These are phyloP conservation scores for Lasiodiplodia sp. DNA, from an alignment of 2,329 filamentous ascomycete genomes.

Conservation along the genomic window DNA sequence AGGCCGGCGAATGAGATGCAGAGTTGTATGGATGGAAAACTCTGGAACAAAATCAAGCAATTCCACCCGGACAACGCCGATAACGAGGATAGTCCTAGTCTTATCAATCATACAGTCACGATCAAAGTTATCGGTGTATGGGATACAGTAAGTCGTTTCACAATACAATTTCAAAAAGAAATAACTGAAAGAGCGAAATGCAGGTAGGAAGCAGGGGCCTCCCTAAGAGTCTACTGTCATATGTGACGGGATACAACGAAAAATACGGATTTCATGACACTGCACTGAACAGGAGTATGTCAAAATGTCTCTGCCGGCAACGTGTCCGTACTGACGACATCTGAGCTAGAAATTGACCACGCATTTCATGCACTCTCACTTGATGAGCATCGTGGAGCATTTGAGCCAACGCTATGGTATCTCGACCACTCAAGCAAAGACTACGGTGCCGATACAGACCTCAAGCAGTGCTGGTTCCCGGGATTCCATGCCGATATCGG, in stretches of 20 bases:
- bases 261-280: constrained; percentile 27
- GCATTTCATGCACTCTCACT: constrained; percentile 64
- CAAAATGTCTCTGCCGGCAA: neutral
- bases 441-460: constrained; percentile 28
- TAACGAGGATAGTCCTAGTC: neutral
- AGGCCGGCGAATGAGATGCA: neutral
- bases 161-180: neutral
- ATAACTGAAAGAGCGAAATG: constrained; percentile 32
- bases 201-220: constrained; percentile 26
- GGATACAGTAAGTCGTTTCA: constrained; percentile 53
- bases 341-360: constrained; percentile 51
- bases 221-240: neutral
- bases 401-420: constrained; percentile 62
- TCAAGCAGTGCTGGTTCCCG: constrained; percentile 64
- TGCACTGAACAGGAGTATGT: constrained; percentile 1
- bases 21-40: neutral
- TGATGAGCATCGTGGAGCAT: constrained; percentile 60
- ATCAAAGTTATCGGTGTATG: constrained; percentile 57
- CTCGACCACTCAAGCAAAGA: constrained; percentile 35
- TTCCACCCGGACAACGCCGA: neutral
- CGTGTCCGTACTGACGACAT: neutral
- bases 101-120: neutral
- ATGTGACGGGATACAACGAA: constrained; percentile 20
- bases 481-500: constrained; percentile 41
- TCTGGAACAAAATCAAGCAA: neutral